Percentiles rank a stretch among this genome's conserved stretches.
These are phyloP conservation scores for Monosporascus sp. DNA, from an alignment of 2,329 filamentous ascomycete species.

Conservation along the genomic window DNA sequence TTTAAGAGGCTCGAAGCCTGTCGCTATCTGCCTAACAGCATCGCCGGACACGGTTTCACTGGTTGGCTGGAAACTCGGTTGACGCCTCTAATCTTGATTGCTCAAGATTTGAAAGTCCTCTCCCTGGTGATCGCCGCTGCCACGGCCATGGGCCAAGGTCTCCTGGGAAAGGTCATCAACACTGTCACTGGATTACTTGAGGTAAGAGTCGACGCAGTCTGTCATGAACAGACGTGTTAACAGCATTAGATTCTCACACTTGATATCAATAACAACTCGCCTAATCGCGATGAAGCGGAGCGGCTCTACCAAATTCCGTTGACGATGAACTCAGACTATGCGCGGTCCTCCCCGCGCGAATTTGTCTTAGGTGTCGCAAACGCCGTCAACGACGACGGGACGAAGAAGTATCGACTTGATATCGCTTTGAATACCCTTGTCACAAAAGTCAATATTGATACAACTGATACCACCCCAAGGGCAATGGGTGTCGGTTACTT, in stretches of 20 bases:
- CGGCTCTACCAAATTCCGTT: neutral
- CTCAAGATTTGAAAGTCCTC: neutral
- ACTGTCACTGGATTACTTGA: slow-evolving; percentile 14
- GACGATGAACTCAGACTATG: neutral
- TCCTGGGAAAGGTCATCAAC: slow-evolving; percentile 28
- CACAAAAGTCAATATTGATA: slow-evolving; percentile 1
- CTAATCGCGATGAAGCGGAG: slow-evolving; percentile 9
- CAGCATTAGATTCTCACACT: slow-evolving; percentile 27
- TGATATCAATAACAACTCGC: slow-evolving; percentile 38
- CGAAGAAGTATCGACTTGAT: neutral
- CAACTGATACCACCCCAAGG: neutral
- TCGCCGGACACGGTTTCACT: slow-evolving; percentile 22
- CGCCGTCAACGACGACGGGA: neutral
- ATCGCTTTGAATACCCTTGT: neutral
- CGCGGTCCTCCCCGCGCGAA: neutral
- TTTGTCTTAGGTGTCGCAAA: neutral
- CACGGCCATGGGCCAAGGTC: slow-evolving; percentile 35
- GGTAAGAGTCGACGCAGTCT: neutral
- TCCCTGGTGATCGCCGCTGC: slow-evolving; percentile 38
- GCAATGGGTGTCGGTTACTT: slow-evolving; percentile 6
- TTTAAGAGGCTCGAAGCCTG: slow-evolving; percentile 22
- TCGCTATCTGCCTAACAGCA: slow-evolving; percentile 31
- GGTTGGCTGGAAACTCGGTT: slow-evolving; percentile 26
- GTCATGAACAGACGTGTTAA: neutral
- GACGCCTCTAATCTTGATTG: neutral